Evolutionary conservation across 176 grass and related monocot genomes (phyloP), one percentile per base, ranked within the genome.

Genomic region (Saccharum officinarum): DNA sequence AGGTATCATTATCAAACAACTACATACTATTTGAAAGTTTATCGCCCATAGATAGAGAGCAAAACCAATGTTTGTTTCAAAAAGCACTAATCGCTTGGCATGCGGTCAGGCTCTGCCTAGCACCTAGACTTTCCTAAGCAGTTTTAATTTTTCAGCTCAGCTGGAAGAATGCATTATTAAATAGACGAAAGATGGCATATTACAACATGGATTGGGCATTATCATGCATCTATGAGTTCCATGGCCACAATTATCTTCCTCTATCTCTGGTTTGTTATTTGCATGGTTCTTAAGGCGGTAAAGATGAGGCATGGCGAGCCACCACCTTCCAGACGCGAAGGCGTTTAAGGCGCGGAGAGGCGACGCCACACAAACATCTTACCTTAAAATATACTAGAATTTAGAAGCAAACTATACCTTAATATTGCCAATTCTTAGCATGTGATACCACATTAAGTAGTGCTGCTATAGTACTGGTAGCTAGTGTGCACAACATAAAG

Each of bases 1-100:
- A 46, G 39, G 25, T 67, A 46, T 26, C 18, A 80, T 42, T 44
- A 31, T 22, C 40, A 37, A 85, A 69, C 46, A 80, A 85, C 82
- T n/a, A 22, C 10, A 57, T 47, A 61, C 3, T 85, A 57, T 80
- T 80, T 18, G 41, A 80, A 49, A 80, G 46, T 4, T 77, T 23
- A 84, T 46, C 44, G 6, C 64, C 22, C 0, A 10, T 60, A 74
- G 46, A 70, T 69, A 77, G 59, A 88, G 50, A 22, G 15, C 0
- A n/a, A 59, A 22, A 59, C 55, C 18, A n/a, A 22, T 59, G 22
- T 59, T 59, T 59, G 22, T 59, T 59, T 59, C 18, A 57, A n/a
- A 59, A 59, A n/a, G 8, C 55, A 57, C 7, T 57, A 57, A 22
- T 22, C 2, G 20, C 54, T 22, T 17, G 54, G 54, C 54, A 57